Evolutionary conservation across 805 yeast genomes (phyloP), one percentile per base, ranked within the genome.

Genomic region (Schwanniomyces vanrijiae): DNA sequence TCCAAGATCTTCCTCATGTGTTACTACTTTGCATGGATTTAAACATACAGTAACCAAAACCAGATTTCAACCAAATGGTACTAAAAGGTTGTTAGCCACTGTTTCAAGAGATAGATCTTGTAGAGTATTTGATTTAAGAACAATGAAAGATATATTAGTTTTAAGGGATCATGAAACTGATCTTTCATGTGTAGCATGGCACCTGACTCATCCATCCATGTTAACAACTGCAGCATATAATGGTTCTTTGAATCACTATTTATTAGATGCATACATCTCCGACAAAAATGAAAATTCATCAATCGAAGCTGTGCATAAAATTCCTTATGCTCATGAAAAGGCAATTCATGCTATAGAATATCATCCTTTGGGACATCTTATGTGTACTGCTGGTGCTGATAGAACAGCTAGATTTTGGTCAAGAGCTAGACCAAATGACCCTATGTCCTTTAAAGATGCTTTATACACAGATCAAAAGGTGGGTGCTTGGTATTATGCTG

Each of bases 291-390:
- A 45, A 11, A 55, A 54, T 33, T 72, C 76, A 2, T 57, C 64
- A 4, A 48, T 55, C 13, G 69, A 77, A 59, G 59, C 84, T 8
- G 69, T 69, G 33, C 91, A 86, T 58, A 66, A 68, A 14, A 87
- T 94, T 29, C 97, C 97, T 2, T 84, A 80, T 66, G 99, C 98
- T 0, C 99, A 94, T 64, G 97, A 90, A 59, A 88, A 88, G 69
- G 95, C 96, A 3, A 82, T 94, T 44, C 90, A 92, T 66, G 82
- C 96, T 3, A 65, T 94, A 46, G 92, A 91, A 50, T 94, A 90
- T 62, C 97, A 91, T 66, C 98, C 98, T 2, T 72, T 88, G 56
- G 99, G 99, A 3, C 97, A 94, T 66, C 71, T 92, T 43, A 71
- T 94, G 29, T 84, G 95, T 46, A 83, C 97, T 6, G 98, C 97